These are phyloP conservation scores for Exophiala lecanii-corni DNA, from an alignment of 2,329 filamentous ascomycete genomes.

Conservation along the genomic window DNA sequence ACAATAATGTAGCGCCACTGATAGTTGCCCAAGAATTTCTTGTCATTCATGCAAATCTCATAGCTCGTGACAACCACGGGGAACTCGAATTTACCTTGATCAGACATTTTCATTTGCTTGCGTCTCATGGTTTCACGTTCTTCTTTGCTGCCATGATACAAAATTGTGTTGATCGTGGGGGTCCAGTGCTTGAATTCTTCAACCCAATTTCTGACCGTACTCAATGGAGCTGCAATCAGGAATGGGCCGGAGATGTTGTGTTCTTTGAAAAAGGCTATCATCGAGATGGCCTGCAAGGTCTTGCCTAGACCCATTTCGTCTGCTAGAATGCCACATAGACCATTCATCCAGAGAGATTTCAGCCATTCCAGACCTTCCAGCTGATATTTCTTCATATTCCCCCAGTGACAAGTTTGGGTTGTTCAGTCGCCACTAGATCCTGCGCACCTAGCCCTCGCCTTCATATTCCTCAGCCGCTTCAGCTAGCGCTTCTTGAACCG, in stretches of 20 bases:
- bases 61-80: conserved; percentile 93
- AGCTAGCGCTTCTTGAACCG: conserved; percentile 54
- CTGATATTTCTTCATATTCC: conserved; percentile 91
- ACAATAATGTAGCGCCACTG: conserved; percentile 98
- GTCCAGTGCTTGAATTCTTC: conserved; percentile 91
- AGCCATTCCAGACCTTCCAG: conserved; percentile 94
- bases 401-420: conserved; percentile 78
- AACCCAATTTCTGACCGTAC: conserved; percentile 92
- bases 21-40: conserved; percentile 72
- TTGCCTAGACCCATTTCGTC: conserved; percentile 95
- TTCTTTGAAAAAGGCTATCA: conserved; percentile 82
- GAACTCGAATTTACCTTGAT: conserved; percentile 68
- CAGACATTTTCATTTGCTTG: conserved; percentile 61
- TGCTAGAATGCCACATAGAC: conserved; percentile 83
- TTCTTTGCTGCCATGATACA: conserved; percentile 82
- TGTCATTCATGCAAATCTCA: conserved; percentile 90
- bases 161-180: conserved; percentile 76
- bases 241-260: conserved; percentile 86
- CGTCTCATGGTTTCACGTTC: conserved; percentile 72
- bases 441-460: conserved; percentile 59
- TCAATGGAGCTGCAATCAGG: conserved; percentile 82
- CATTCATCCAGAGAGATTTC: conserved; percentile 75
- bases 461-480: conserved; percentile 56
- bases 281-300: conserved; percentile 83
- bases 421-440: conserved; percentile 72